Evolutionary conservation across 495 filamentous ascomycete genomes (phyloP), one percentile per base, ranked within the genome.

Genomic region (Pyrenopolyporus hunteri): DNA sequence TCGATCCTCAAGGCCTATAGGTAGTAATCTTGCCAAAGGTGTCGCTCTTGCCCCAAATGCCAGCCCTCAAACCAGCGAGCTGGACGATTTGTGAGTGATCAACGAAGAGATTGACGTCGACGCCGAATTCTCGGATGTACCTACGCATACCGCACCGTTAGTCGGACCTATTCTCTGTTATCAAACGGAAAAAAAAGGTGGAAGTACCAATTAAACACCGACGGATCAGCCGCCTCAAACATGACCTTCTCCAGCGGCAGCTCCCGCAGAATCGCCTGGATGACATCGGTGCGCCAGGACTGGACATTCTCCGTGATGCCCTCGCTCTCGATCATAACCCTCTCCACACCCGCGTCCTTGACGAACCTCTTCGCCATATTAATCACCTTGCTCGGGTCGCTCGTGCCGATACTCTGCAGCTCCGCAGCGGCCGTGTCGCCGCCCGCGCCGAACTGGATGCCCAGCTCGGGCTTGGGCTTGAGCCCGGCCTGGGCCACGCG

Each of bases 1-100:
- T n/a, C n/a, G n/a, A n/a, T n/a, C n/a, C n/a, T n/a, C n/a, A 58
- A 9, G 69, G 63, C 2, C 81, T 69, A 49, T 79, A 84, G 1
- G 77, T 80, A 40, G 80, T 80, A 51, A 84, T 68, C 72, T 83
- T 85, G n/a, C 81, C 81, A 73, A 80, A 85, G 0, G 81, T 85
- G 35, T 74, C 70, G 9, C 77, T 73, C 59, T 74, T 85, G 6
- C 82, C 83, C 83, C 82, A 85, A 32, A 86, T 85, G 0, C 82
- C 83, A 36, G 74, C 70, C 45, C 82, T 73, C 45, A 85, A 63
- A 46, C 81, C 80, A 23, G 71, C 75, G 44, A 86, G 51, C 73
- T 86, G 82, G 52, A 84, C 82, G 56, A 85, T 84, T 74, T 86
- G 82, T 44, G 79, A 81, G 55, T 86, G 83, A 70, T 85, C 82